Base-by-base conservation (phyloP, 139 green algal genomes). In the Bryopsis sp. region DNA sequence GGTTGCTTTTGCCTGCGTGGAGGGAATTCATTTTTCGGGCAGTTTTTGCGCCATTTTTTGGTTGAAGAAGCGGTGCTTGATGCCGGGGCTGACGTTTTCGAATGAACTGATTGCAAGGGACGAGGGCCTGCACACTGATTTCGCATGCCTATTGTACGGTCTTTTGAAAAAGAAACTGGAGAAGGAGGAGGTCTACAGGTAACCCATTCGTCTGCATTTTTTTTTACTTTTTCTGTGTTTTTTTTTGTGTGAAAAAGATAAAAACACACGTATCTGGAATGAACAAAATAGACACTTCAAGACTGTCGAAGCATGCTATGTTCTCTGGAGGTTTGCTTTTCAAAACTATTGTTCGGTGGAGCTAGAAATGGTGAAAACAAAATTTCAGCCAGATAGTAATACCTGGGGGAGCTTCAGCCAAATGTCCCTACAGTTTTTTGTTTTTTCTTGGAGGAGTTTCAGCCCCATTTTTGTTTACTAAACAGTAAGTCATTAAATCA, bases 11-110 rank as follows among this genome's bases (percentile, higher is more conserved):
- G 91, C 91, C 0, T 91, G 81, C 43, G 90, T 99, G 34, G 94
- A 99, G 81, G 94, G 94, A 73, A 97, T 99, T 74, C 96, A 97
- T 84, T 99, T 99, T 79, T 92, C 80, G 39, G 93, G 92, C 71
- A 78, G 71, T 74, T 99, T 99, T 82, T 98, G 94, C 70, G 83
- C 91, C 59, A 97, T 99, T 78, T 98, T 95, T 84, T 99, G 94
- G 94, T 77, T 99, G 3, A 98, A 97, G 86, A 97, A 99, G 88
- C 87, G 94, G 5, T 87, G 90, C 3, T 76, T 98, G 26, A 96
- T 98, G 91, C 94, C 88, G 0, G 94, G 94, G 3, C 87, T 99
- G 26, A 97, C 94, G 26, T 98, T 98, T 71, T 92, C 79, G 72
- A 99, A 99, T 70, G 94, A 99, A 81, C 86, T 99, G 62, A 99